These are phyloP conservation scores for Mimosa bimucronata DNA, from an alignment of 306 rosid species.

Conservation along the genomic window DNA sequence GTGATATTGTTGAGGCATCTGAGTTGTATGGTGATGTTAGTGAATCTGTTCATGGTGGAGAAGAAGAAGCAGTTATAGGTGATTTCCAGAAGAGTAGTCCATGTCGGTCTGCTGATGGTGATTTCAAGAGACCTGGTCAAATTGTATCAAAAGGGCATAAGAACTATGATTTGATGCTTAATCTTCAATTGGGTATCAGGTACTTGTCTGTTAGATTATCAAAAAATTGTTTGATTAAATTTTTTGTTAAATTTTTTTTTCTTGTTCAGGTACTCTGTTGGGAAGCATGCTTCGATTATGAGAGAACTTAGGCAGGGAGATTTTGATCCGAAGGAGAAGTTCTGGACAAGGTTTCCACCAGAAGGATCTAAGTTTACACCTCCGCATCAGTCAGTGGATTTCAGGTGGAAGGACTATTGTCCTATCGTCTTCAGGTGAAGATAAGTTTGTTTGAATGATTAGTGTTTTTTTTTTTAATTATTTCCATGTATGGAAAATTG, in stretches of 20 bases:
- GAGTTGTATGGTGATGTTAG: slow-evolving; percentile 48
- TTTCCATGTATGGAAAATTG: slow-evolving; percentile 37
- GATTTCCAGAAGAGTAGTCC: slow-evolving; percentile 42
- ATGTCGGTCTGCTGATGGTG: slow-evolving; percentile 41
- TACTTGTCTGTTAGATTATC: neutral
- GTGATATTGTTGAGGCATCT: slow-evolving; percentile 59
- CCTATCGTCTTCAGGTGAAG: slow-evolving; percentile 59
- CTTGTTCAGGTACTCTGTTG: slow-evolving; percentile 49
- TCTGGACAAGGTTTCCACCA: slow-evolving; percentile 58
- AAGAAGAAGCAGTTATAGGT: slow-evolving; percentile 4
- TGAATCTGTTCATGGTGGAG: slow-evolving; percentile 39
- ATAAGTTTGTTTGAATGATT: neutral
- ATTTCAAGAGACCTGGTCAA: slow-evolving; percentile 51
- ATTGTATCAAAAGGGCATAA: slow-evolving; percentile 53
- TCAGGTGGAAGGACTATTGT: slow-evolving; percentile 62
- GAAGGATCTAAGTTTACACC: slow-evolving; percentile 64
- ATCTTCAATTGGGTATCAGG: slow-evolving; percentile 60
- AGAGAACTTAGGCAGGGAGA: slow-evolving; percentile 49
- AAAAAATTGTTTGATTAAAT: slow-evolving; percentile 5
- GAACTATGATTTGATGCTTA: slow-evolving; percentile 57
- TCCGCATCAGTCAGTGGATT: slow-evolving; percentile 54
- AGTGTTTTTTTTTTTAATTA: neutral
- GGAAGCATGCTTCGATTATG: slow-evolving; percentile 49
- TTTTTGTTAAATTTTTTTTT: neutral
- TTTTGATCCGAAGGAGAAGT: slow-evolving; percentile 61